These are phyloP conservation scores for Westerdykella sp. DNA, from an alignment of 2,329 filamentous ascomycete species.

Conservation along the genomic window DNA sequence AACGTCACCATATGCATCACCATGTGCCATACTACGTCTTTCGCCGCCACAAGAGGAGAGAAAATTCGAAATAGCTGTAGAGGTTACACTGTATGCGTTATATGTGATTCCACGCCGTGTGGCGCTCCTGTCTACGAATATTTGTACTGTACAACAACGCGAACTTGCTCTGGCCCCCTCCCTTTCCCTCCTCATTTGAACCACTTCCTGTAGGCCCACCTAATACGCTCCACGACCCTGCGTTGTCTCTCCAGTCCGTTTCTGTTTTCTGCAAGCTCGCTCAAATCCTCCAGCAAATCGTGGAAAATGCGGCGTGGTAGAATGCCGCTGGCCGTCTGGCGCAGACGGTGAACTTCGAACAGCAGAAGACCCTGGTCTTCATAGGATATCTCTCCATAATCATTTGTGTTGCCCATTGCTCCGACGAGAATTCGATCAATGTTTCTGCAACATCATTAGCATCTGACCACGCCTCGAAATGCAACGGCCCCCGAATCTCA, in stretches of 20 bases:
- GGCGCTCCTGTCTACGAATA: neutral
- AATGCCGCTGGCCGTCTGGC: constrained; percentile 59
- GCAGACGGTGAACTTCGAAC: constrained; percentile 80
- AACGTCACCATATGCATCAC: neutral
- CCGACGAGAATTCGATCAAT: constrained; percentile 63
- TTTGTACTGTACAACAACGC: neutral
- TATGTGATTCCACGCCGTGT: neutral
- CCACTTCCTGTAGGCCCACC: constrained; percentile 87
- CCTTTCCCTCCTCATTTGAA: constrained; percentile 22
- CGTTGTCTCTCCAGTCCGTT: constrained; percentile 72
- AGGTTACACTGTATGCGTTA: neutral
- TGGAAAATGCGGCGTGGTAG: constrained; percentile 69
- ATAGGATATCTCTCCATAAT: constrained; percentile 74
- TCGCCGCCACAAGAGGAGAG: neutral
- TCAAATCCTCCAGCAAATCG: constrained; percentile 83
- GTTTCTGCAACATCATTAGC: constrained; percentile 47
- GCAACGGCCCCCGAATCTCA: constrained; percentile 14
- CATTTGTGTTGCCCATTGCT: constrained; percentile 47
- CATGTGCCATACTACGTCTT: neutral
- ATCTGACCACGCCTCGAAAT: neutral
- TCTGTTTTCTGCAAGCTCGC: constrained; percentile 74
- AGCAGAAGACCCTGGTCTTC: constrained; percentile 87
- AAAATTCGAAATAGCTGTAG: neutral
- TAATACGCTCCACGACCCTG: constrained; percentile 72
- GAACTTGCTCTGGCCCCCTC: neutral